phyloP scores from a whole-genome alignment of 1,139 yeast species.

The Zygosaccharomyces sapae region DNA sequence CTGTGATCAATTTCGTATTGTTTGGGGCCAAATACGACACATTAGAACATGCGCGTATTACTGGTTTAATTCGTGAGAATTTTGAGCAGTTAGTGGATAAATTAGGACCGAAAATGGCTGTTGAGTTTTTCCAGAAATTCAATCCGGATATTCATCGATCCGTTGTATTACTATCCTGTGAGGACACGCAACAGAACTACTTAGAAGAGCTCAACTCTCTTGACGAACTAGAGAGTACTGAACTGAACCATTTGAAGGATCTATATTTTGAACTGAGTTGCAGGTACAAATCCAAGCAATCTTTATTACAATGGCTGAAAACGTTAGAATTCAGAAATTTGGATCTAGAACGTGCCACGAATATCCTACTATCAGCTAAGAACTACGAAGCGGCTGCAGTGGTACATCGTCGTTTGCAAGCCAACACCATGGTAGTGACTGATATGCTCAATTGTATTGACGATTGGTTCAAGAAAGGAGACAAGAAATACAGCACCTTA shows the following conservation, averaged over 20 bases:
- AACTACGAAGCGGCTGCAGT: constrained; percentile 22
- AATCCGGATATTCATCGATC: constrained; percentile 23
- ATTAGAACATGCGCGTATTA: constrained; percentile 7
- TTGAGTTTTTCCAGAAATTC: constrained; percentile 15
- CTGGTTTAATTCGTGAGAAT: constrained; percentile 11
- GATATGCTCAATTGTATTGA: constrained; percentile 18
- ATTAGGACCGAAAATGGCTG: constrained; percentile 13
- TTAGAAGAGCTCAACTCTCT: constrained; percentile 19
- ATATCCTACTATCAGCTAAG: constrained; percentile 8
- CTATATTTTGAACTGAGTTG: constrained; percentile 21
- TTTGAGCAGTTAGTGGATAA: constrained; percentile 12
- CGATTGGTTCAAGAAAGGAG: constrained; percentile 15
- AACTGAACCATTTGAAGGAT: constrained; percentile 13
- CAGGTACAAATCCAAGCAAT: constrained; percentile 9
- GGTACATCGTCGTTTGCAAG: constrained; percentile 19
- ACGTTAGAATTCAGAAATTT: constrained; percentile 15
- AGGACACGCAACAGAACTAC: constrained; percentile 18
- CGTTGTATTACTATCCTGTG: constrained; percentile 11
- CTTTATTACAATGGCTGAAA: constrained; percentile 20
- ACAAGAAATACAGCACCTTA: constrained; percentile 6
- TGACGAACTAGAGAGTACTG: constrained; percentile 2
- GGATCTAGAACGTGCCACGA: constrained; percentile 15
- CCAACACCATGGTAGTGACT: constrained; percentile 19
- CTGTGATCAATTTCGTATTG: constrained; percentile 6
- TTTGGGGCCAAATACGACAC: constrained; percentile 9